Conservation (phyloP, 2,329 filamentous ascomycete genomes). For the Balansia obtecta region DNA sequence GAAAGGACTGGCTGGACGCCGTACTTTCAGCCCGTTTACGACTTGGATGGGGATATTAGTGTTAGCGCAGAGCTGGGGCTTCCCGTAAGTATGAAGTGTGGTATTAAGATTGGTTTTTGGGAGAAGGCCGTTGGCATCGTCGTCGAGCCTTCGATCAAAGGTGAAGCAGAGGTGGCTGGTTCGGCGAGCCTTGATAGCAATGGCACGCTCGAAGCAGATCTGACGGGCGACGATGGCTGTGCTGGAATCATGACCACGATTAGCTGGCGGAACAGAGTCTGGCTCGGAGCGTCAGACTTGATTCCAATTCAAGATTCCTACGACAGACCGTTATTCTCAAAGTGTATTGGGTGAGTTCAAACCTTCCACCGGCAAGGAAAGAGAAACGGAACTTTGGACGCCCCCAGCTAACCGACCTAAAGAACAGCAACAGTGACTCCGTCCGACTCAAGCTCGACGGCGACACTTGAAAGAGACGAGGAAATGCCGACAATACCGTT, state of each 20-base stretch:
- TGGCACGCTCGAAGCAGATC: constrained; percentile 9
- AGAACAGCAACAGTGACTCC: not conserved
- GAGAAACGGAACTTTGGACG: not conserved
- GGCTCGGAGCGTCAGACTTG: constrained; percentile 8
- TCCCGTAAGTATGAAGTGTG: constrained; percentile 16
- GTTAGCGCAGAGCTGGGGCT: constrained; percentile 16
- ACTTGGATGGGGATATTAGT: constrained; percentile 16
- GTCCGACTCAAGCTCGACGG: not conserved
- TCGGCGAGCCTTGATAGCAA: constrained; percentile 6
- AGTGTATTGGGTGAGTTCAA: constrained; percentile 14
- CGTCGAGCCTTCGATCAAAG: constrained; percentile 18
- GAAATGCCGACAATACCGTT: not conserved
- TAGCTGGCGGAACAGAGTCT: constrained; percentile 17
- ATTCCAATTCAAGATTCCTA: constrained; percentile 12
- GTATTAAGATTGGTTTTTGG: constrained; percentile 12
- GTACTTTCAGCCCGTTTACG: constrained; percentile 17
- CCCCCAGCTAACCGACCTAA: not conserved
- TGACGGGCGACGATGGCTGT: constrained; percentile 12
- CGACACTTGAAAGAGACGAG: not conserved
- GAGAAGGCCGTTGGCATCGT: constrained; percentile 12
- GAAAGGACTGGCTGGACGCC: constrained; percentile 14
- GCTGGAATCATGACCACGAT: constrained; percentile 15
- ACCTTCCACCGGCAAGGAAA: not conserved
- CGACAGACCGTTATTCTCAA: constrained; percentile 9
- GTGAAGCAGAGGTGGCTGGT: constrained; percentile 10